Evolutionary conservation across 495 filamentous ascomycete genomes (phyloP).

Genomic region (Bathelium albidoporum): DNA sequence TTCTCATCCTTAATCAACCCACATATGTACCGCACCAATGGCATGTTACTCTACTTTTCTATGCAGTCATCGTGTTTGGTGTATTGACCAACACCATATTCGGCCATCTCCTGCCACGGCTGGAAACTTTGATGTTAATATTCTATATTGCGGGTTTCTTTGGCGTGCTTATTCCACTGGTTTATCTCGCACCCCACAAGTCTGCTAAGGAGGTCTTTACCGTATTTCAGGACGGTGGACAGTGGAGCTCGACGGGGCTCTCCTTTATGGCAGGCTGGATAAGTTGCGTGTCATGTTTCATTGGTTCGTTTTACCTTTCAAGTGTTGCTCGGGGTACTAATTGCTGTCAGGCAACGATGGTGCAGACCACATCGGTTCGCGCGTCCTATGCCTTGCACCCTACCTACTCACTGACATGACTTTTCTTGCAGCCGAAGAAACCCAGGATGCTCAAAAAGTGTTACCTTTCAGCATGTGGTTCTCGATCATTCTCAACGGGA

Average conservation of each 20-base stretch:
- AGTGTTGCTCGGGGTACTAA: not conserved
- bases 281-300: conserved; percentile 16
- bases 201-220: conserved; percentile 12
- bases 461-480: conserved; percentile 16
- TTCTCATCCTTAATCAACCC: conserved; percentile 23
- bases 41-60: conserved; percentile 25
- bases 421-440: conserved; percentile 19
- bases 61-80: conserved; percentile 14
- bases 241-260: conserved; percentile 18
- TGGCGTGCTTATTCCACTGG: conserved; percentile 14
- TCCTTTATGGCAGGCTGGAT: conserved; percentile 19
- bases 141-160: conserved; percentile 21
- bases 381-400: no score
- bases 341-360: not conserved
- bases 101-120: conserved; percentile 14
- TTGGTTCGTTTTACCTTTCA: not conserved
- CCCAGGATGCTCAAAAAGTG: conserved; percentile 12
- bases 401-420: no score
- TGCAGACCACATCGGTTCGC: not conserved
- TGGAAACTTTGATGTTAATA: conserved; percentile 19
- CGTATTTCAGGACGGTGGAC: conserved; percentile 10
- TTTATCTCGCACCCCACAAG: conserved; percentile 6
- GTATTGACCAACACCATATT: conserved; percentile 21
- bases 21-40: conserved; percentile 16
- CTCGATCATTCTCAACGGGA: conserved; percentile 17